Evolutionary conservation across 2,329 filamentous ascomycete species (phyloP).

Genomic region (Stachybotrys chlorohalonatus): DNA sequence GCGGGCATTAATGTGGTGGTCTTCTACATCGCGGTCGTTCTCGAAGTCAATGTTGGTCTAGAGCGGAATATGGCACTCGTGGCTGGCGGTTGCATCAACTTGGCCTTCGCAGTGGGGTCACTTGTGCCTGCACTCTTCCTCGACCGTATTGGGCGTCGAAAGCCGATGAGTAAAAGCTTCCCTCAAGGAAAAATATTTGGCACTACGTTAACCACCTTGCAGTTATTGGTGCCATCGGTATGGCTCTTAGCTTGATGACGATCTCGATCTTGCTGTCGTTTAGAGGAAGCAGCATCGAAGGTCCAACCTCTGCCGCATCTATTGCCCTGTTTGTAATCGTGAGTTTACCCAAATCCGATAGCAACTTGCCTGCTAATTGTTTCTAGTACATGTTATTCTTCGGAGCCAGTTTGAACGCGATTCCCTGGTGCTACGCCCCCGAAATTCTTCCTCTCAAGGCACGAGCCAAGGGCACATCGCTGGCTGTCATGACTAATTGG

Average conservation of each 20-base stretch:
- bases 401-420: slow-evolving; percentile 15
- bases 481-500: slow-evolving; percentile 26
- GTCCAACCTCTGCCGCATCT: slow-evolving; percentile 12
- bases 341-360: too few relatives aligned
- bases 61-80: slow-evolving; percentile 15
- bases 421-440: slow-evolving; percentile 27
- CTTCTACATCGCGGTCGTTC: slow-evolving; percentile 18
- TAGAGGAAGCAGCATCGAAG: not conserved
- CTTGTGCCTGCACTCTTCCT: slow-evolving; percentile 22
- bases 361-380: too few relatives aligned
- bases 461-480: slow-evolving; percentile 20
- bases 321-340: slow-evolving; percentile 30
- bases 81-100: slow-evolving; percentile 20
- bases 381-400: slow-evolving; percentile 15
- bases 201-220: too few relatives aligned
- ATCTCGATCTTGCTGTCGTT: slow-evolving; percentile 22
- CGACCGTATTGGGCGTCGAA: slow-evolving; percentile 24
- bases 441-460: slow-evolving; percentile 24
- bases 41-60: slow-evolving; percentile 21
- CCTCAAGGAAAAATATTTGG: too few relatives aligned
- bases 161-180: slow-evolving; percentile 28
- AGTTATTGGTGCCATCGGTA: too few relatives aligned
- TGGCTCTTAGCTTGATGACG: slow-evolving; percentile 26
- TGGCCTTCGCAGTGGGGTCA: slow-evolving; percentile 26
- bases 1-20: slow-evolving; percentile 36